Percentiles rank a stretch among this genome's conserved stretches.
These are phyloP conservation scores for Backusella australiensis DNA, from an alignment of 192 early-diverging fungal genomes.

Conservation along the genomic window DNA sequence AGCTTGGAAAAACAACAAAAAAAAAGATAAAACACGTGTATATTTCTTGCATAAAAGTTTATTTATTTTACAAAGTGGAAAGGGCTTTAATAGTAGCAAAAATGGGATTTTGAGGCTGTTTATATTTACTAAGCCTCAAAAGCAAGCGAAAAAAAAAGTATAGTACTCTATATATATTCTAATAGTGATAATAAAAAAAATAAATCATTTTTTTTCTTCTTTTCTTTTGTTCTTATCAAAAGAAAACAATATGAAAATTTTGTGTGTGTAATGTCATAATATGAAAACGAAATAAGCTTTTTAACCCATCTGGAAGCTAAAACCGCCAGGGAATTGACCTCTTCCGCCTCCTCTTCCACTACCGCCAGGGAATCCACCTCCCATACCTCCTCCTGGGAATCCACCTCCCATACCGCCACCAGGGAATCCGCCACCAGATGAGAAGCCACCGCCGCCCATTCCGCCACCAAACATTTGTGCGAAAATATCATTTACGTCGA, in stretches of 20 bases:
- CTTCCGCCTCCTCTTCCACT: constrained; percentile 15
- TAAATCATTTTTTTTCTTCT: not conserved
- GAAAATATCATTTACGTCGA: constrained; percentile 62
- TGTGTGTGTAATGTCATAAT: not conserved
- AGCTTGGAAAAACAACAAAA: not conserved
- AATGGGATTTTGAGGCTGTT: too few species aligned
- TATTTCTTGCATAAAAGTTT: not conserved
- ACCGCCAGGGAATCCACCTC: constrained; percentile 20
- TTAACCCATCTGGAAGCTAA: constrained; percentile 49
- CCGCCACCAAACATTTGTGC: constrained; percentile 50
- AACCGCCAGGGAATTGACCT: constrained; percentile 23
- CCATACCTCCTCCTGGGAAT: constrained; percentile 33
- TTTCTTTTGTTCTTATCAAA: not conserved
- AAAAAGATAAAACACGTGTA: not conserved
- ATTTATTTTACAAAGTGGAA: not conserved
- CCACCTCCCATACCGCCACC: constrained; percentile 26
- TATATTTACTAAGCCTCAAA: not conserved
- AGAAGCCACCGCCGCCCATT: constrained; percentile 12
- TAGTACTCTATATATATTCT: not conserved
- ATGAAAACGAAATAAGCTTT: not conserved
- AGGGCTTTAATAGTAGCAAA: not conserved
- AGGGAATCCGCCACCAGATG: constrained; percentile 12
- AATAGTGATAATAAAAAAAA: not conserved
- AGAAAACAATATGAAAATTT: not conserved
- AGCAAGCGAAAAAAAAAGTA: not conserved